Conservation (phyloP, 192 early-diverging fungal genomes). For the Rhizoclosmatium globosum region DNA sequence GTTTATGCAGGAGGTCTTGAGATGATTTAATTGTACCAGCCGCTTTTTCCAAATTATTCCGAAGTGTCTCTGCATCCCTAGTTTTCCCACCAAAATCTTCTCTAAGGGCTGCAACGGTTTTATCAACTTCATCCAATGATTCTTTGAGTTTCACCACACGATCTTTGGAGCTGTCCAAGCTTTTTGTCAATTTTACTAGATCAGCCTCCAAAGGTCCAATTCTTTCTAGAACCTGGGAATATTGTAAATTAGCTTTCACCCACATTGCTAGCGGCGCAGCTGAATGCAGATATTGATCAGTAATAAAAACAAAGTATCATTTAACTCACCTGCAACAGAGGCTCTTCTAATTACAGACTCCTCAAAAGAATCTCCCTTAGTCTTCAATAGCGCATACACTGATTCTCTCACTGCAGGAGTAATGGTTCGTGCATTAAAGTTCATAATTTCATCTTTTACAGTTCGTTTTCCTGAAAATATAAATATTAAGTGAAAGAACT, state of each 20-base stretch:
- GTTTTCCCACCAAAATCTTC: constrained; percentile 63
- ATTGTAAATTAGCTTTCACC: constrained; percentile 71
- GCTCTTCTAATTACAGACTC: constrained; percentile 60
- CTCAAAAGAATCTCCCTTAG: constrained; percentile 69
- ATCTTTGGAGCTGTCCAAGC: constrained; percentile 54
- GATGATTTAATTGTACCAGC: constrained; percentile 54
- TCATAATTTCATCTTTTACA: constrained; percentile 72
- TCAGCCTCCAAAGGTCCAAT: constrained; percentile 62
- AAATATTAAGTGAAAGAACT: background rate
- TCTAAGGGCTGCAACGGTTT: constrained; percentile 54
- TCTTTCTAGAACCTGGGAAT: constrained; percentile 62
- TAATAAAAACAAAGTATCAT: no score
- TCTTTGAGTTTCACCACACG: constrained; percentile 55
- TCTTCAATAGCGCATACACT: constrained; percentile 55
- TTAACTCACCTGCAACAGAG: constrained; percentile 63
- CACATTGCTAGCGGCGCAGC: constrained; percentile 69
- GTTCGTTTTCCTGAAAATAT: constrained; percentile 60
- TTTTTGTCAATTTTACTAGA: constrained; percentile 51
- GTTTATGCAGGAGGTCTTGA: constrained; percentile 62
- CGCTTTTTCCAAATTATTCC: constrained; percentile 55
- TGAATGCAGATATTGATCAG: no score
- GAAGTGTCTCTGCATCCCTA: constrained; percentile 63
- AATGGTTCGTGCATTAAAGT: constrained; percentile 66
- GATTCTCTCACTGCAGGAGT: constrained; percentile 54
- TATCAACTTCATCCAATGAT: constrained; percentile 61